Percentiles rank a stretch among this genome's conserved stretches.
These are phyloP conservation scores for Penicillium sp. DNA, from an alignment of 2,329 filamentous ascomycete genomes.

Conservation along the genomic window DNA sequence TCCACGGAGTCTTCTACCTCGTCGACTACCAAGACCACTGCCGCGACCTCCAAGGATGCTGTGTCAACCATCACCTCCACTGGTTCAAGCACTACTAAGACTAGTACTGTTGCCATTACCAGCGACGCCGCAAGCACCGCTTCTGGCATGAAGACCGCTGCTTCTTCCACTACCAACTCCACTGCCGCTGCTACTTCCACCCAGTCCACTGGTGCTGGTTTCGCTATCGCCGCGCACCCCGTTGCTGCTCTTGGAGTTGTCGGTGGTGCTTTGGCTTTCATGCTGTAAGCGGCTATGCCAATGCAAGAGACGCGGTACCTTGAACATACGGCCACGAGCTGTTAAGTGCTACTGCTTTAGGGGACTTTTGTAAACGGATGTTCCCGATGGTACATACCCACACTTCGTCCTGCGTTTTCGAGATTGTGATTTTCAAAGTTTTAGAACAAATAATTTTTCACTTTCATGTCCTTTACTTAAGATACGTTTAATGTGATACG, in stretches of 20 bases:
- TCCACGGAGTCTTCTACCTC: no score
- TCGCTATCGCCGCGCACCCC: slow-evolving; percentile 12
- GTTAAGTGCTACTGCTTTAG: neutral
- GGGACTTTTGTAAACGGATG: neutral
- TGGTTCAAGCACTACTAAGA: neutral
- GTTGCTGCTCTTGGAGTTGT: slow-evolving; percentile 20
- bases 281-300: slow-evolving; percentile 6
- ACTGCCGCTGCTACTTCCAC: slow-evolving; percentile 9
- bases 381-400: neutral
- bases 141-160: slow-evolving; percentile 5
- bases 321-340: neutral
- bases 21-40: neutral
- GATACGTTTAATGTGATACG: neutral
- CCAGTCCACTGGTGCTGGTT: slow-evolving; percentile 15
- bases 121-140: slow-evolving; percentile 4
- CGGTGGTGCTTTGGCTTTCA: slow-evolving; percentile 22
- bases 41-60: slow-evolving; percentile 4
- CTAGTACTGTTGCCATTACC: slow-evolving; percentile 4
- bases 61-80: slow-evolving; percentile 7
- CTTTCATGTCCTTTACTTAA: neutral
- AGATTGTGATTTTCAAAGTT: neutral
- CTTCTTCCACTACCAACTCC: slow-evolving; percentile 3
- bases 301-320: neutral
- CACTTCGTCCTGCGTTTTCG: neutral
- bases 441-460: no score